These are phyloP conservation scores for Alternaria tenuissima DNA, from an alignment of 2,329 filamentous ascomycete species.

Conservation along the genomic window DNA sequence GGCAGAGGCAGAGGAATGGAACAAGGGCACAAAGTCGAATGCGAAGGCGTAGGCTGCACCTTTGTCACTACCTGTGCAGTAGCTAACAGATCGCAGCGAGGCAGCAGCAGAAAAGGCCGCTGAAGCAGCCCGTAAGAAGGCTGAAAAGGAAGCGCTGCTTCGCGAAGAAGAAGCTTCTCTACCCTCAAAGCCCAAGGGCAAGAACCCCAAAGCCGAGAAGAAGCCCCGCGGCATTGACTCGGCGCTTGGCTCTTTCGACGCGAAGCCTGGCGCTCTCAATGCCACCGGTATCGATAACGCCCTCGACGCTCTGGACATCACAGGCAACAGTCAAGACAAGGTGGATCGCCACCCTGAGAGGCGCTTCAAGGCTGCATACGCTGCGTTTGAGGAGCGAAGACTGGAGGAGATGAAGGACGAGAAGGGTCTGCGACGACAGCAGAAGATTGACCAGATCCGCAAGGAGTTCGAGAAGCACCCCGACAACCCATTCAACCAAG, in stretches of 20 bases:
- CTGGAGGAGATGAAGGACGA: conserved; percentile 87
- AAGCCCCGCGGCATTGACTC: conserved; percentile 73
- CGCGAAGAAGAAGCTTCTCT: conserved; percentile 80
- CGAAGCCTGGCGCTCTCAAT: conserved; percentile 67
- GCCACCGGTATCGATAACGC: conserved; percentile 93
- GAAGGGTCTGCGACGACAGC: conserved; percentile 80
- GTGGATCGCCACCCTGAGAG: conserved; percentile 89
- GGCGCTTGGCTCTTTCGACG: conserved; percentile 56
- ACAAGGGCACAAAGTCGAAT: conserved; percentile 82
- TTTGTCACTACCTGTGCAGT: neutral
- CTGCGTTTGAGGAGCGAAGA: conserved; percentile 80
- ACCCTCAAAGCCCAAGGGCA: conserved; percentile 70
- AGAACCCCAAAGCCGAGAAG: conserved; percentile 69
- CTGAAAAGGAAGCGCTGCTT: conserved; percentile 83
- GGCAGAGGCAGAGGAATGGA: conserved; percentile 79
- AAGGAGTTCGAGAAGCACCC: conserved; percentile 96
- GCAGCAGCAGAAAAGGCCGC: conserved; percentile 84
- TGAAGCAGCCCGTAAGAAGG: conserved; percentile 86
- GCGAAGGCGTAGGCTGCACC: conserved; percentile 78
- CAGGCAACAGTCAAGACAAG: conserved; percentile 69
- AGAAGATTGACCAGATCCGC: conserved; percentile 81
- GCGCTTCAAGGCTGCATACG: conserved; percentile 84
- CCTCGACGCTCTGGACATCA: conserved; percentile 82
- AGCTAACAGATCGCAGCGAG: conserved; percentile 65
- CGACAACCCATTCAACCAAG: conserved; percentile 96